These are phyloP conservation scores for Limnomonas spitsbergensis DNA, from an alignment of 139 green algal species.

Conservation along the genomic window DNA sequence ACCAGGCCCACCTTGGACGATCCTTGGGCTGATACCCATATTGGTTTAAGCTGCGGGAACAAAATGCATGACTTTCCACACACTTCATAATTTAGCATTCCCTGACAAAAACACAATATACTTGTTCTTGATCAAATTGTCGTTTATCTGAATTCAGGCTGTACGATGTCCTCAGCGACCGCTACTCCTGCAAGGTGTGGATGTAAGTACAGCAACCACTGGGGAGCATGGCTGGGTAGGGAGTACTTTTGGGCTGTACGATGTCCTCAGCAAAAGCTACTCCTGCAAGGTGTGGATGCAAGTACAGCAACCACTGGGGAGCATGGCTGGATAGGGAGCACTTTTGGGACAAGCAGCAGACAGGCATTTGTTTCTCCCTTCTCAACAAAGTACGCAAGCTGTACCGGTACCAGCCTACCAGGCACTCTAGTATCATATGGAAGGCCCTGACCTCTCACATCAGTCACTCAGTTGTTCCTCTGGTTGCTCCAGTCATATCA, in stretches of 20 bases:
- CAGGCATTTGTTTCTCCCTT: neutral
- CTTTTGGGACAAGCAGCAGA: neutral
- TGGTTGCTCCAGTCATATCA: neutral
- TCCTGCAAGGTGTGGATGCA: neutral
- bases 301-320: neutral
- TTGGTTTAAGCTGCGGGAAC: neutral
- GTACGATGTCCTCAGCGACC: slow-evolving; percentile 63
- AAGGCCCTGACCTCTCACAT: too few relatives aligned
- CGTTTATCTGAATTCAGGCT: slow-evolving; percentile 54
- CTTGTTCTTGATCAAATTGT: slow-evolving; percentile 1
- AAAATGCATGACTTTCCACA: neutral
- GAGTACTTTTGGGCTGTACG: too few relatives aligned
- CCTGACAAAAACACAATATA: neutral
- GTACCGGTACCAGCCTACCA: too few relatives aligned
- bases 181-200: neutral
- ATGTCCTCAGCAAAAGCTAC: slow-evolving; percentile 20
- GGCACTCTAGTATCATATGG: too few relatives aligned
- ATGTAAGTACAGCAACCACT: neutral
- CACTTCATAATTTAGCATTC: neutral
- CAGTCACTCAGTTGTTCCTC: neutral
- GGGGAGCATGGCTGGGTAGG: too few relatives aligned
- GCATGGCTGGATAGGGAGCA: neutral
- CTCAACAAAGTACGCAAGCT: too few relatives aligned
- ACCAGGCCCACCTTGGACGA: too few relatives aligned
- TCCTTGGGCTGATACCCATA: neutral